Percentiles rank a stretch among this genome's conserved stretches.
Evolutionary conservation across 495 filamentous ascomycete species (phyloP).

Genomic region (Penicillium riverlandense): DNA sequence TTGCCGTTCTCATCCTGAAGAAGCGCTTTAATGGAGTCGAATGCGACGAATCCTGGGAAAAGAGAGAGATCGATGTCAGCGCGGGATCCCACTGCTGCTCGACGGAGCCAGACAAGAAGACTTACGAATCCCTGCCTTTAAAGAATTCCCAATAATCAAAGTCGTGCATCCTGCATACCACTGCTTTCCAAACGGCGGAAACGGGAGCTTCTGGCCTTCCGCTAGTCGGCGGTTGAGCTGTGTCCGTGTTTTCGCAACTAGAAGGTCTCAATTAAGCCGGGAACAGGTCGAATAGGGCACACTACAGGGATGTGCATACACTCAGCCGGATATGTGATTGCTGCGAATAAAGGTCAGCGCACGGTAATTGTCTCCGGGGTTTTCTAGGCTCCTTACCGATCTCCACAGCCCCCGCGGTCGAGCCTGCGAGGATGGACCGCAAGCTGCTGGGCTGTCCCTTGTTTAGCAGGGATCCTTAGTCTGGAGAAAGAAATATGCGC

Average conservation of each 20-base stretch:
- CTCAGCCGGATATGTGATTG: constrained; percentile 96
- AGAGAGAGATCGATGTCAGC: background rate
- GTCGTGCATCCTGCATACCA: constrained; percentile 99
- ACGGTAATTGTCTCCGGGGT: background rate
- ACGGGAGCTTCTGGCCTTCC: constrained; percentile 81
- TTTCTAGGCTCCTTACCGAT: constrained; percentile 54
- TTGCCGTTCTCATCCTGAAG: constrained; percentile 82
- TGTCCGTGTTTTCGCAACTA: constrained; percentile 88
- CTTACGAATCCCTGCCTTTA: constrained; percentile 91
- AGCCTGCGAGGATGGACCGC: constrained; percentile 82
- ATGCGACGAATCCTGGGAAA: constrained; percentile 81
- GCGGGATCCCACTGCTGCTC: background rate
- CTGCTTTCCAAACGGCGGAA: constrained; percentile 86
- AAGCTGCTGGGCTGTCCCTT: constrained; percentile 62
- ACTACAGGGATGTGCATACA: constrained; percentile 44
- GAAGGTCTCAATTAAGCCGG: constrained; percentile 8
- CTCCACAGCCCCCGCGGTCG: constrained; percentile 87
- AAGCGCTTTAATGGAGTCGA: constrained; percentile 82
- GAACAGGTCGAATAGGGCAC: background rate
- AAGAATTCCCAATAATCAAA: constrained; percentile 89
- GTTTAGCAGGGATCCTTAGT: constrained; percentile 7
- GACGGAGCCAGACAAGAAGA: constrained; percentile 1
- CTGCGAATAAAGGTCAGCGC: constrained; percentile 31
- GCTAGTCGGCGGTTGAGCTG: constrained; percentile 85
- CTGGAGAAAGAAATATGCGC: background rate